These are phyloP conservation scores for Podila verticillata DNA, from an alignment of 192 early-diverging fungal species.

Conservation along the genomic window DNA sequence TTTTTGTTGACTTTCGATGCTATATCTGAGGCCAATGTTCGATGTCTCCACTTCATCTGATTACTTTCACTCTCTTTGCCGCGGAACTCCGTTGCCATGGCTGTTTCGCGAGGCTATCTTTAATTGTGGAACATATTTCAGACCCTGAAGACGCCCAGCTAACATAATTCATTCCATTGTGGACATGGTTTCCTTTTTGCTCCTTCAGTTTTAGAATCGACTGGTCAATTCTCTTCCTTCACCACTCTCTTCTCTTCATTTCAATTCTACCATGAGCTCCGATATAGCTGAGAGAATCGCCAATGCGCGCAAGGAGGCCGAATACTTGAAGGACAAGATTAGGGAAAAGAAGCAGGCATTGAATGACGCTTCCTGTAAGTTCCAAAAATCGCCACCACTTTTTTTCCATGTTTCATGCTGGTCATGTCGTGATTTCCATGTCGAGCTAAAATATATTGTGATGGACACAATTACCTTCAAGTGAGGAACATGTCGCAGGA, in stretches of 20 bases:
- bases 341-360: conserved; percentile 93
- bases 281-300: conserved; percentile 93
- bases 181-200: no score
- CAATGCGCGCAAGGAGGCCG: conserved; percentile 92
- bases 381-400: background rate
- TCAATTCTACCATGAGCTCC: conserved; percentile 22
- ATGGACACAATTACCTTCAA: conserved; percentile 40
- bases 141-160: no score
- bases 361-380: conserved; percentile 94
- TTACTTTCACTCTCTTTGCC: no score
- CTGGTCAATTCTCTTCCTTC: background rate
- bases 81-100: no score
- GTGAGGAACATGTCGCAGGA: conserved; percentile 88
- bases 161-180: no score
- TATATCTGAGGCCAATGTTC: no score
- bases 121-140: no score
- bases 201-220: background rate
- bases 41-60: no score
- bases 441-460: background rate
- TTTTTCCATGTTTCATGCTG: background rate
- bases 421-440: background rate
- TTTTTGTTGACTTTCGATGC: no score
- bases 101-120: no score
- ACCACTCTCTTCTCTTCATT: background rate
- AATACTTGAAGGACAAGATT: conserved; percentile 95